These are phyloP conservation scores for Fraxinus nigra DNA, from an alignment of 305 asterid species.

Conservation along the genomic window DNA sequence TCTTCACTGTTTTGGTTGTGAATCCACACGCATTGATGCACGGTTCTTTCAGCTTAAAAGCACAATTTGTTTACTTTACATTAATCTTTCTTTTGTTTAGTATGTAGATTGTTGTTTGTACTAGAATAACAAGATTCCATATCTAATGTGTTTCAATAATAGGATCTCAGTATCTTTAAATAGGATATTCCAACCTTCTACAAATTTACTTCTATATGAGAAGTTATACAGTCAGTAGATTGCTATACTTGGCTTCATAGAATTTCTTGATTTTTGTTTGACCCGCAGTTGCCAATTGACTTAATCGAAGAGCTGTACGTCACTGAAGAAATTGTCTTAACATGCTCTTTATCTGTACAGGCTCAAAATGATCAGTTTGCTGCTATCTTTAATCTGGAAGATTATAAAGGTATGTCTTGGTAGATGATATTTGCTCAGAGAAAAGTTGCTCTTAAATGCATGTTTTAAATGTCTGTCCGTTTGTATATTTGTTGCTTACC, in stretches of 20 bases:
- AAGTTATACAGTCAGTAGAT: not conserved
- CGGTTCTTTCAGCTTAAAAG: not conserved
- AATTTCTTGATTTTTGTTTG: not conserved
- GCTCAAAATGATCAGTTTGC: conserved; percentile 83
- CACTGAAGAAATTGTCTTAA: conserved; percentile 14
- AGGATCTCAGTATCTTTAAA: not conserved
- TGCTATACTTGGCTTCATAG: not conserved
- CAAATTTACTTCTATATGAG: not conserved
- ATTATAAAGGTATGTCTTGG: conserved; percentile 72
- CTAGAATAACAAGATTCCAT: not conserved
- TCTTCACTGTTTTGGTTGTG: not conserved
- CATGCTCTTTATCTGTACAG: conserved; percentile 37
- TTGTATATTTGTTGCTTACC: conserved; percentile 11
- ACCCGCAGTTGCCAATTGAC: not conserved
- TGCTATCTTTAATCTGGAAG: conserved; percentile 84
- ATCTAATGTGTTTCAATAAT: not conserved
- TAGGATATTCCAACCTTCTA: not conserved
- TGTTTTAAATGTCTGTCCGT: not conserved
- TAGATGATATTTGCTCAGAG: not conserved
- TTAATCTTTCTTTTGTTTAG: not conserved
- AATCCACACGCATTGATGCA: not conserved
- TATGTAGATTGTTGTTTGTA: not conserved
- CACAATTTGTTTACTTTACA: not conserved
- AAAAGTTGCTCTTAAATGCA: not conserved
- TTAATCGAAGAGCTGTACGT: conserved; percentile 6